Conservation (phyloP, 768 basidiomycete genomes). For the Dioszegia crocea region DNA sequence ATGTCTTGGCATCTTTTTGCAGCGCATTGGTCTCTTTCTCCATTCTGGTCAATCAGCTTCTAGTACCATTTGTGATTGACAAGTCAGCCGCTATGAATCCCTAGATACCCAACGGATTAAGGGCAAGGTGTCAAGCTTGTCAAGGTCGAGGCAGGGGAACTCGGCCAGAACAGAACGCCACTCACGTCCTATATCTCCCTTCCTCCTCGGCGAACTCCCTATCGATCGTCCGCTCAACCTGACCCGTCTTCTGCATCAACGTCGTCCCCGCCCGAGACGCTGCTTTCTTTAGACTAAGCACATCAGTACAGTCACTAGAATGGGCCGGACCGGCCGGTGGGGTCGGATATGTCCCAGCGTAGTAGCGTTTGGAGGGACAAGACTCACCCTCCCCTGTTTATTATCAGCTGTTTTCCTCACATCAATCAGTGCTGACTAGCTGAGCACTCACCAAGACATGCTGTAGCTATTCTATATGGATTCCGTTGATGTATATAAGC, state of each 20-base stretch:
- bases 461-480: background rate
- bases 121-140: too few relatives aligned
- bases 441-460: slow-evolving; percentile 31
- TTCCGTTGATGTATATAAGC: too few relatives aligned
- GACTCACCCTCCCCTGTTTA: slow-evolving; percentile 26
- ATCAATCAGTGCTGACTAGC: background rate
- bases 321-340: background rate
- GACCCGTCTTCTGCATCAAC: slow-evolving; percentile 95
- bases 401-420: slow-evolving; percentile 6
- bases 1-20: slow-evolving; percentile 93
- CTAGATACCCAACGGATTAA: too few relatives aligned
- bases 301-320: too few relatives aligned
- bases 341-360: background rate
- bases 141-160: too few relatives aligned
- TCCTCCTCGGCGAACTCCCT: slow-evolving; percentile 90
- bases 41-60: slow-evolving; percentile 57
- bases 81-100: too few relatives aligned
- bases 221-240: slow-evolving; percentile 93
- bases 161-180: too few relatives aligned
- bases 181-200: slow-evolving; percentile 81
- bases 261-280: slow-evolving; percentile 88
- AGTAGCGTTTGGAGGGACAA: background rate
- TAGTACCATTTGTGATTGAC: background rate
- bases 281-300: slow-evolving; percentile 76
- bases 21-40: slow-evolving; percentile 92